Percentiles rank a stretch among this genome's conserved stretches.
phyloP scores from a whole-genome alignment of 345 rosid genomes.

The Erysimum cheiranthoides region DNA sequence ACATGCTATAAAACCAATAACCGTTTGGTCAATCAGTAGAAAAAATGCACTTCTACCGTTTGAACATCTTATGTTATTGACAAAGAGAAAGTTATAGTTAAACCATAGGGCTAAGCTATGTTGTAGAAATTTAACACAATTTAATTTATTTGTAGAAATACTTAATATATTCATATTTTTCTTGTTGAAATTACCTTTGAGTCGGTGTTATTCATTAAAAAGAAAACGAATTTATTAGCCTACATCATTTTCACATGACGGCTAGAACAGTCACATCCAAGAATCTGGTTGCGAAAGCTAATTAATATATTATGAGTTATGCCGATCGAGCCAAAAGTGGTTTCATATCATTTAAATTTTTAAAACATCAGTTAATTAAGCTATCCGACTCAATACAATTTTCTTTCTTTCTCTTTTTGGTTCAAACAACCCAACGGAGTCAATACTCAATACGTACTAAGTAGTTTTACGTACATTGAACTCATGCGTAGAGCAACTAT shows the following conservation, averaged over 20 bases:
- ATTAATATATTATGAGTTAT: not conserved
- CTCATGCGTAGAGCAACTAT: not conserved
- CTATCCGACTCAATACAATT: not conserved
- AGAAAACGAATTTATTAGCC: conserved; percentile 7
- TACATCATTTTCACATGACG: conserved; percentile 13
- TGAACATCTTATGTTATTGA: not conserved
- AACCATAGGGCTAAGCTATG: not conserved
- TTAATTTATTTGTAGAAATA: not conserved
- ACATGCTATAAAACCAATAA: not conserved
- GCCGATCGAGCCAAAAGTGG: not conserved
- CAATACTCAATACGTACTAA: not conserved
- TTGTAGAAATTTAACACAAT: too few species aligned
- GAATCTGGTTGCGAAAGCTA: conserved; percentile 25
- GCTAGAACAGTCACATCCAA: not conserved
- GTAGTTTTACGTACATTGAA: not conserved
- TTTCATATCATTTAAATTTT: conserved; percentile 14
- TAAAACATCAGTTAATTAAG: not conserved
- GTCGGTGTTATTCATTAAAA: not conserved
- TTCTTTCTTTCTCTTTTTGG: too few species aligned
- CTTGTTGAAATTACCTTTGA: conserved; percentile 11
- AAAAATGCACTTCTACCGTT: not conserved
- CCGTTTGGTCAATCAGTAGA: not conserved
- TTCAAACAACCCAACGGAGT: too few species aligned
- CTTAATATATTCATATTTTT: not conserved
- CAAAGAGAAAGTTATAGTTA: not conserved